These are phyloP conservation scores for Sphaerulina vaccinii DNA, from an alignment of 2,329 filamentous ascomycete genomes.

Conservation along the genomic window DNA sequence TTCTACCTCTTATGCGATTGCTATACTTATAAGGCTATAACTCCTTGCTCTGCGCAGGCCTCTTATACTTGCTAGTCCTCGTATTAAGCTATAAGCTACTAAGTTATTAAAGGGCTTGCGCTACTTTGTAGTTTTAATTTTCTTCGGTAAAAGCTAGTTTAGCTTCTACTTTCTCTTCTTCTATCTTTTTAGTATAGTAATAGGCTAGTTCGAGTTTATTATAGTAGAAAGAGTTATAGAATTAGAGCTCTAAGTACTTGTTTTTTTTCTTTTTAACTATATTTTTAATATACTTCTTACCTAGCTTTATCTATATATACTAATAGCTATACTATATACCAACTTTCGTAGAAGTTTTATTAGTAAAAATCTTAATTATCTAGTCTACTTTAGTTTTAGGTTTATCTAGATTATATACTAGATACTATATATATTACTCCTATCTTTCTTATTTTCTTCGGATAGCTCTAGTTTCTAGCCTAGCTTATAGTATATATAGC, in stretches of 20 bases:
- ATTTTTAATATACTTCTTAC: neutral
- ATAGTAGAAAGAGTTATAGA: neutral
- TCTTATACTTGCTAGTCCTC: neutral
- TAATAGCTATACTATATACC: neutral
- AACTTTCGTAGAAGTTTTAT: neutral
- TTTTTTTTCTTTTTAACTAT: neutral
- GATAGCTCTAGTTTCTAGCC: no score
- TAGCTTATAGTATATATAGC: no score
- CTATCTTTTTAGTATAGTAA: neutral
- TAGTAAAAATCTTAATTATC: no score
- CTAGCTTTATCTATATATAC: neutral
- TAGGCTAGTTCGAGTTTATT: neutral
- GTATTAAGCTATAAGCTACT: neutral
- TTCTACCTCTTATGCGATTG: neutral
- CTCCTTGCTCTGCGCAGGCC: neutral
- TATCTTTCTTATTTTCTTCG: no score
- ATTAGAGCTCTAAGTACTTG: neutral
- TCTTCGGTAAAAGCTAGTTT: neutral
- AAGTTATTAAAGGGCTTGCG: neutral
- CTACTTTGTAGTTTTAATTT: neutral
- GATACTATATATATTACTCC: no score
- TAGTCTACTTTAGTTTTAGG: no score
- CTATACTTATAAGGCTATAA: neutral
- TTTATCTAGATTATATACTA: no score
- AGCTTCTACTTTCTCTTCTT: neutral